Conservation (phyloP, 352 stramenopile species). For the Phytopythium cucurbitacearum region DNA sequence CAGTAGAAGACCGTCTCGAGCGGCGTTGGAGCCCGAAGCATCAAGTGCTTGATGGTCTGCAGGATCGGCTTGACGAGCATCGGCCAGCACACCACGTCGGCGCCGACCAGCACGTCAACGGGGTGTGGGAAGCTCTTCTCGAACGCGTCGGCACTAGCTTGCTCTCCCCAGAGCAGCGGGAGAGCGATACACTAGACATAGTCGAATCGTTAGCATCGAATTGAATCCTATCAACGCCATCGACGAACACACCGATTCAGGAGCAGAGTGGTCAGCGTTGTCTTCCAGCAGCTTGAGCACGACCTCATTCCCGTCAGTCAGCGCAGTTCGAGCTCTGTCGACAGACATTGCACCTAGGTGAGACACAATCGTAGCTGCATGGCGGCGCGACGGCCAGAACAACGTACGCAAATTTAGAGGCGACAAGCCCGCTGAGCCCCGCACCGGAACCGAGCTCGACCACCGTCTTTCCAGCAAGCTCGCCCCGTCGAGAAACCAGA, state of each 20-base stretch:
- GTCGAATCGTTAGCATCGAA: background rate
- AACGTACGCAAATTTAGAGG: constrained; percentile 52
- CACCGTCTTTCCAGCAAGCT: constrained; percentile 41
- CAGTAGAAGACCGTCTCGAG: constrained; percentile 48
- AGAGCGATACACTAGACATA: constrained; percentile 28
- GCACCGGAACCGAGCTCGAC: constrained; percentile 52
- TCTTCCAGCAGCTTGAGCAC: constrained; percentile 51
- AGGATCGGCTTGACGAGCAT: constrained; percentile 65
- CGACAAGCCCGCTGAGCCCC: constrained; percentile 53
- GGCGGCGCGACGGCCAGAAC: background rate
- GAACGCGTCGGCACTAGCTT: constrained; percentile 35
- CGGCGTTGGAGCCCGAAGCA: constrained; percentile 28
- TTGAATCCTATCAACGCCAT: background rate
- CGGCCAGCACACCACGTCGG: constrained; percentile 73
- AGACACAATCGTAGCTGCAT: constrained; percentile 10
- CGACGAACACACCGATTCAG: no score
- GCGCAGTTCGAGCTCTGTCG: constrained; percentile 30
- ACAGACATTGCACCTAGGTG: background rate
- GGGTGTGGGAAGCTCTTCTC: constrained; percentile 34
- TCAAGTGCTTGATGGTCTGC: constrained; percentile 62
- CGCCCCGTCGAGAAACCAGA: constrained; percentile 19
- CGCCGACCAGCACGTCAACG: constrained; percentile 56
- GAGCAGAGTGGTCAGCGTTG: constrained; percentile 19
- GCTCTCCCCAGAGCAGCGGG: constrained; percentile 50
- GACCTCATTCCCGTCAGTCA: constrained; percentile 75